Evolutionary conservation across 179 eudicot genomes (phyloP), one percentile per base, ranked within the genome.

Genomic region (Spinacia oleracea): DNA sequence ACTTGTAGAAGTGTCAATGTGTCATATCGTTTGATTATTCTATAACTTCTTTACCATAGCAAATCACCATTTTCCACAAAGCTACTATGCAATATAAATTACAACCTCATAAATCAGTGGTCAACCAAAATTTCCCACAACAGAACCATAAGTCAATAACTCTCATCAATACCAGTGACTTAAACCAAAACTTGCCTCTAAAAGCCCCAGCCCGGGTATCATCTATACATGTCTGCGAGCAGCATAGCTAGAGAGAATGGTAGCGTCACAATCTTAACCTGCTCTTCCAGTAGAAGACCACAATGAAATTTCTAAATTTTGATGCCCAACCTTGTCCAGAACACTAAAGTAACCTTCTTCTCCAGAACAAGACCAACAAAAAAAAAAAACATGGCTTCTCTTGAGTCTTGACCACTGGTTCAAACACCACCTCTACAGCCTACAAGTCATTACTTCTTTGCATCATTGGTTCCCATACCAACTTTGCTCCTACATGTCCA

Each of bases 181-280:
- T 51, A 23, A 42, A 59, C 73, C 12, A 64, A 35, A 20, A 76
- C 40, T 27, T 68, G 53, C 74, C 80, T 16, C 38, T 74, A 38
- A 63, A 23, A 21, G 10, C 34, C 10, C 7, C 73, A 53, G 65
- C 67, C 23, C 31, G 35, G 56, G 43, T 63, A 20, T 40, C 34
- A 68, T 25, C 34, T 77, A 18, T 38, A 66, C 67, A 66, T 77
- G 64, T 34, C 34, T 56, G 31, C 0, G 2, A 35, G 58, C 80
- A 70, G 15, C 15, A 23, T 18, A 23, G 35, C 60, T 20, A 77
- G 53, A 48, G 4, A 12, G 27, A 67, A 29, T 35, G 5, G 66
- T 34, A 23, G 66, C 18, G 21, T 35, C 73, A 67, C 58, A 32
- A 66, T n/a, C 11, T 35, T n/a, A 35, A 50, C 34, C 48, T 77